A percentile compares a stretch with the other conserved stretches of the same genome.
Evolutionary conservation across 2,329 filamentous ascomycete species (phyloP).

Genomic region (Corynespora cassiicola): DNA sequence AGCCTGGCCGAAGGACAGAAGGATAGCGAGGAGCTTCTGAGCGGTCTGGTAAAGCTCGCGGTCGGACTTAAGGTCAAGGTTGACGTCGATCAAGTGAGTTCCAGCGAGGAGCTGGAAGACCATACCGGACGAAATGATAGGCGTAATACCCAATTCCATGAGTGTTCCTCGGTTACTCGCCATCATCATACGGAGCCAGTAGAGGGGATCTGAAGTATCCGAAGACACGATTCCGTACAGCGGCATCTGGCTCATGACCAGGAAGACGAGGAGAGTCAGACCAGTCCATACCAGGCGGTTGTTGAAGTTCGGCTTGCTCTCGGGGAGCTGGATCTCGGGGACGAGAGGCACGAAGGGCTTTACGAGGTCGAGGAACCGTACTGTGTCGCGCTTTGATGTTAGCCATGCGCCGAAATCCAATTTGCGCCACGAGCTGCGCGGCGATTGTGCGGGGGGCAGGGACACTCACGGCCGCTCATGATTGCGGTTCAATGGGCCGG

Average conservation of each 20-base stretch:
- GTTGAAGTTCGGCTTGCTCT: constrained; percentile 99
- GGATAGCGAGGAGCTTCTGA: constrained; percentile 90
- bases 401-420: constrained; percentile 21
- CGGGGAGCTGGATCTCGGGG: constrained; percentile 85
- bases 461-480: constrained; percentile 66
- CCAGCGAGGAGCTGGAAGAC: constrained; percentile 99
- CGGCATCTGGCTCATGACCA: constrained; percentile 99
- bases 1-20: constrained; percentile 95
- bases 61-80: constrained; percentile 99
- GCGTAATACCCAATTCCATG: constrained; percentile 95
- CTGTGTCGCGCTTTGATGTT: constrained; percentile 56
- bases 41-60: constrained; percentile 99
- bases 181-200: constrained; percentile 99
- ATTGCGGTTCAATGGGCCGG: constrained; percentile 49
- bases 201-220: constrained; percentile 91
- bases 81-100: constrained; percentile 99
- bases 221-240: constrained; percentile 98
- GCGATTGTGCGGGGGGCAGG: constrained; percentile 34
- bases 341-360: constrained; percentile 99
- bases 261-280: constrained; percentile 90
- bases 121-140: constrained; percentile 99
- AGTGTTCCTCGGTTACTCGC: constrained; percentile 96
- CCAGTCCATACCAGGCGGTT: constrained; percentile 68
- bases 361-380: constrained; percentile 99
- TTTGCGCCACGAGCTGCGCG: constrained; percentile 15